A percentile compares a stretch with the other conserved stretches of the same genome.
Conservation (phyloP, 176 grass and related monocot species). For the Oryza meyeriana region DNA sequence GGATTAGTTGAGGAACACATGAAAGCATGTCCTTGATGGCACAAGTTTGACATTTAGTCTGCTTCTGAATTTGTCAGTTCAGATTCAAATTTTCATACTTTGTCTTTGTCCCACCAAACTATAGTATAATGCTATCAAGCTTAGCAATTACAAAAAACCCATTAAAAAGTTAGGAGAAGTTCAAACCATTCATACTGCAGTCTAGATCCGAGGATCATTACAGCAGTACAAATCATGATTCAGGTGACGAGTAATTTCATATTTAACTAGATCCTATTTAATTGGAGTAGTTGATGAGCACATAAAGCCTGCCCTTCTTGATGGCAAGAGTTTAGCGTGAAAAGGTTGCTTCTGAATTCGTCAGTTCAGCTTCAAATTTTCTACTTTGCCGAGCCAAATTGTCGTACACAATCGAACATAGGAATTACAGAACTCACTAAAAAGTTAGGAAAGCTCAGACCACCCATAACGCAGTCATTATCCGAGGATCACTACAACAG, state of each 20-base stretch:
- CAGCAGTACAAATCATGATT: not conserved
- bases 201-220: not conserved
- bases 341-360: not conserved
- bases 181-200: not conserved
- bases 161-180: not conserved
- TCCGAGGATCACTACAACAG: not conserved
- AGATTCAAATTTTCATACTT: not conserved
- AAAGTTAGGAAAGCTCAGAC: not conserved
- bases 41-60: no score
- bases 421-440: not conserved
- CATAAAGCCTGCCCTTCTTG: no score
- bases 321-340: not conserved
- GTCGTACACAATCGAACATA: not conserved
- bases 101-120: not conserved
- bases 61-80: not conserved
- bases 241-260: no score
- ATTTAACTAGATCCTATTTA: no score
- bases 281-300: no score
- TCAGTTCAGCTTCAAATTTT: not conserved
- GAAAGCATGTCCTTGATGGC: not conserved
- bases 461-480: not conserved
- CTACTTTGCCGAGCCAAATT: not conserved
- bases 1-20: not conserved
- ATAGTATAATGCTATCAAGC: not conserved
- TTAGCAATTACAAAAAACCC: not conserved